Percentiles rank a stretch among this genome's conserved stretches.
phyloP scores from a whole-genome alignment of 352 stramenopile species.

The Phytophthora fragariae region DNA sequence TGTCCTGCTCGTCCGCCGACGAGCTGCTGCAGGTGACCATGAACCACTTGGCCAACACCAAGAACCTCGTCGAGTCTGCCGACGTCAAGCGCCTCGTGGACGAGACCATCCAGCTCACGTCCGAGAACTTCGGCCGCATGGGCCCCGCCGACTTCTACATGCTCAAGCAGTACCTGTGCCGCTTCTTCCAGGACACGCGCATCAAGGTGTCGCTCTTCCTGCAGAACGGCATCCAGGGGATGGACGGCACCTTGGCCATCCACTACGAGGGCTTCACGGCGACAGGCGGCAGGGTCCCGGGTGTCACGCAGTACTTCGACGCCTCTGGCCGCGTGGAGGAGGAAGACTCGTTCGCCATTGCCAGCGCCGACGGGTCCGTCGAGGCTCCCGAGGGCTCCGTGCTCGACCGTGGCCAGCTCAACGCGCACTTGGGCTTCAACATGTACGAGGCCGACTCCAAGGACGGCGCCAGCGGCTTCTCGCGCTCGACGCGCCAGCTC shows the following conservation, averaged over 20 bases:
- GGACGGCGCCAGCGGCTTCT: slow-evolving; percentile 41
- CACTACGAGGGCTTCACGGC: slow-evolving; percentile 80
- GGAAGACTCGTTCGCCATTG: slow-evolving; percentile 73
- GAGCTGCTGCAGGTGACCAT: slow-evolving; percentile 91
- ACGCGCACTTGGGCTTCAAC: slow-evolving; percentile 75
- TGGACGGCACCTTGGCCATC: slow-evolving; percentile 85
- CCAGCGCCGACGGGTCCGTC: slow-evolving; percentile 56
- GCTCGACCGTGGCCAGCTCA: slow-evolving; percentile 67
- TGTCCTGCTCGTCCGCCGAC: slow-evolving; percentile 82
- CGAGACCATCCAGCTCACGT: slow-evolving; percentile 81
- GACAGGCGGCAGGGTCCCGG: slow-evolving; percentile 70
- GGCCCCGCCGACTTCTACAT: slow-evolving; percentile 76
- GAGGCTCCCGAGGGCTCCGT: slow-evolving; percentile 59
- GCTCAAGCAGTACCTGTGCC: slow-evolving; percentile 86
- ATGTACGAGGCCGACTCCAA: slow-evolving; percentile 88
- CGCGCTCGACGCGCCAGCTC: slow-evolving; percentile 59
- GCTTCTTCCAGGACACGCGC: slow-evolving; percentile 91
- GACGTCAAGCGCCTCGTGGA: slow-evolving; percentile 78
- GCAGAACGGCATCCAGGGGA: slow-evolving; percentile 86
- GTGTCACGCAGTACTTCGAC: slow-evolving; percentile 75
- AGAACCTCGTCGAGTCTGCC: slow-evolving; percentile 69
- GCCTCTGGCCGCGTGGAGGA: slow-evolving; percentile 66
- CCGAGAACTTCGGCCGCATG: slow-evolving; percentile 77
- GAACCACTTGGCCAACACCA: slow-evolving; percentile 85
- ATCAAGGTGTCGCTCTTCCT: slow-evolving; percentile 94